Evolutionary conservation across 2,329 filamentous ascomycete species (phyloP).

Genomic region (Cytospora chrysosperma): DNA sequence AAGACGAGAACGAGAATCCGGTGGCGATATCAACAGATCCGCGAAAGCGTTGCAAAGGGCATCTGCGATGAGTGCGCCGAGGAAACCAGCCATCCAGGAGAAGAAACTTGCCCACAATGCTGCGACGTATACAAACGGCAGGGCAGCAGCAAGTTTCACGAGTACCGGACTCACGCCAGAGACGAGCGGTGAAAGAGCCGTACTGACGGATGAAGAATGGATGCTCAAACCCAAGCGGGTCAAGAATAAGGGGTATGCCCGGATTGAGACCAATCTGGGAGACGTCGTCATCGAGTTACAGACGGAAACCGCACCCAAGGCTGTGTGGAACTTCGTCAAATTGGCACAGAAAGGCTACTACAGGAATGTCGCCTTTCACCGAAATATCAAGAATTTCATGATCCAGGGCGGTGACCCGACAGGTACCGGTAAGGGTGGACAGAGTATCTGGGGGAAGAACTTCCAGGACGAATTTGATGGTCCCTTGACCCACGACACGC

Average conservation of each 20-base stretch:
- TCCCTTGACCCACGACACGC: conserved; percentile 75
- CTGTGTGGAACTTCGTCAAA: conserved; percentile 95
- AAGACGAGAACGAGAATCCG: conserved; percentile 67
- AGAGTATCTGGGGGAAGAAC: conserved; percentile 89
- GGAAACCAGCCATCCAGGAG: conserved; percentile 50
- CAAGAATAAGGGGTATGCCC: conserved; percentile 86
- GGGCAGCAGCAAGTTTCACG: conserved; percentile 90
- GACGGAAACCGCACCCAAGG: conserved; percentile 85
- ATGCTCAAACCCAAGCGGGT: conserved; percentile 90
- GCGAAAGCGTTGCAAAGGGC: conserved; percentile 39
- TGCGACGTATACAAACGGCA: conserved; percentile 85
- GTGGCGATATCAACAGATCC: conserved; percentile 56
- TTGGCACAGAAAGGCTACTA: conserved; percentile 91
- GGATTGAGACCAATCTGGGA: conserved; percentile 83
- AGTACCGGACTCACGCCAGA: conserved; percentile 91
- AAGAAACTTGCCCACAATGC: conserved; percentile 75
- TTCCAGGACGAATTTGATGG: conserved; percentile 94
- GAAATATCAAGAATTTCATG: conserved; percentile 96
- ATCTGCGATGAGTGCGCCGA: conserved; percentile 32
- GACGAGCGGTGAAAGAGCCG: conserved; percentile 81
- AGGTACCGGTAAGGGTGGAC: conserved; percentile 86
- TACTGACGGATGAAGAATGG: conserved; percentile 91
- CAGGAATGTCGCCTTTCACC: conserved; percentile 78
- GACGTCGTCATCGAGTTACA: conserved; percentile 86
- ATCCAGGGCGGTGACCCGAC: conserved; percentile 95